Conservation (phyloP, 345 rosid genomes). For the Hibiscus syriacus region DNA sequence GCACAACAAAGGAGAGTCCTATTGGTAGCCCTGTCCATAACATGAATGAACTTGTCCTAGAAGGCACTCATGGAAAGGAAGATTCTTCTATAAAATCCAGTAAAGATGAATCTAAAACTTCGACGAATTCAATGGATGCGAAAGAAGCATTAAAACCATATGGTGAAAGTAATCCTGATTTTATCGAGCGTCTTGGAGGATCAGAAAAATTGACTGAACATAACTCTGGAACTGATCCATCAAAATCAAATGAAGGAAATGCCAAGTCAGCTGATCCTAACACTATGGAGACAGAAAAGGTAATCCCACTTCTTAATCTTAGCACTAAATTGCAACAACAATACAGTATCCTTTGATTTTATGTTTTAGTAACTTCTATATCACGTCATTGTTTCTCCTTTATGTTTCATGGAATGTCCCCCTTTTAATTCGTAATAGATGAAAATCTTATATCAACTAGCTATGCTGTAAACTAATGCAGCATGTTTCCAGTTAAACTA, state of each 20-base stretch:
- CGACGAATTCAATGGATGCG: neutral
- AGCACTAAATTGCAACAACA: neutral
- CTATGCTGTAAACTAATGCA: neutral
- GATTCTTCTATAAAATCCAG: constrained; percentile 1
- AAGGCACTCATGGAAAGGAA: constrained; percentile 5
- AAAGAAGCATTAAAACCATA: constrained; percentile 1
- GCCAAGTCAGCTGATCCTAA: neutral
- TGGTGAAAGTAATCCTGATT: neutral
- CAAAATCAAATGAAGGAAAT: constrained; percentile 8
- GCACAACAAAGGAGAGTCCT: neutral
- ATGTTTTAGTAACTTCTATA: neutral
- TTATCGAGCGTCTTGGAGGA: neutral
- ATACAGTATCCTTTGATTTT: neutral
- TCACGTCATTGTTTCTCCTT: neutral
- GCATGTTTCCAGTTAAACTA: constrained; percentile 13
- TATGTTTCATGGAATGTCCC: neutral
- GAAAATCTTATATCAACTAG: neutral
- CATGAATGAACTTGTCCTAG: neutral
- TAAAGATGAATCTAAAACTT: constrained; percentile 11
- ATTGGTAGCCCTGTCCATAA: neutral
- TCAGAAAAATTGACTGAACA: neutral
- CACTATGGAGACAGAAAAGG: constrained; percentile 12
- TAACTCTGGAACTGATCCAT: constrained; percentile 2
- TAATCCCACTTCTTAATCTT: neutral
- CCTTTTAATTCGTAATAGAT: neutral